Base-by-base conservation (phyloP, 805 yeast genomes). In the Debaryomyces castellii region DNA sequence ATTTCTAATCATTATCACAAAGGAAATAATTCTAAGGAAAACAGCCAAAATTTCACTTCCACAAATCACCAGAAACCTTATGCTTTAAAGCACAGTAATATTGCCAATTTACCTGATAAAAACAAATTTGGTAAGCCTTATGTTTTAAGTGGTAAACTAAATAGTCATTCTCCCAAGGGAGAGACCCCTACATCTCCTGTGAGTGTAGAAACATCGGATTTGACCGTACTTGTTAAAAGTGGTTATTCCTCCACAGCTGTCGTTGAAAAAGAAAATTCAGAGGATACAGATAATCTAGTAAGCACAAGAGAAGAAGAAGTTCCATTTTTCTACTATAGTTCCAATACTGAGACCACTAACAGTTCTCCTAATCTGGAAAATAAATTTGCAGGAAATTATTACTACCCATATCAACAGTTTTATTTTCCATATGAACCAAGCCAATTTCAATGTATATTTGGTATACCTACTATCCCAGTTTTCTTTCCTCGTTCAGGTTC, bases 351-450 rank as follows among this genome's bases (percentile, higher is more conserved):
- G 2, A 23, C 37, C 16, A 39, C 49, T 8, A 36, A 39, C 32
- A 39, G 60, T 4, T 54, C 62, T 46, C 5, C 60, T 20, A 42
- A 35, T 4, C 32, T 40, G 18, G 32, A 60, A 12, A 59, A 63
- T 21, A 53, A 62, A 4, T 11, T n/a, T 12, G 54, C 63, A 7
- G 50, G 62, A 21, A 62, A 56, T 37, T 62, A 52, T 44, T 67
- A 61, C 46, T 60, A 60, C 40, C 54, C 64, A 25, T 55, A 58
- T 39, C 65, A 66, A 23, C 64, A 62, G 40, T 62, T 62, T 34
- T 57, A 51, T 36, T 49, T 51, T 39, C 57, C 62, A 2, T 60
- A 56, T 41, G 69, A 62, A 16, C 44, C 49, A 11, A 35, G 25
- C 16, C 45, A 38, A n/a, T 20, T 16, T 20, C 49, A 37, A 14